Conservation (phyloP, 1,284 basidiomycete species). For the Chiua sp. region DNA sequence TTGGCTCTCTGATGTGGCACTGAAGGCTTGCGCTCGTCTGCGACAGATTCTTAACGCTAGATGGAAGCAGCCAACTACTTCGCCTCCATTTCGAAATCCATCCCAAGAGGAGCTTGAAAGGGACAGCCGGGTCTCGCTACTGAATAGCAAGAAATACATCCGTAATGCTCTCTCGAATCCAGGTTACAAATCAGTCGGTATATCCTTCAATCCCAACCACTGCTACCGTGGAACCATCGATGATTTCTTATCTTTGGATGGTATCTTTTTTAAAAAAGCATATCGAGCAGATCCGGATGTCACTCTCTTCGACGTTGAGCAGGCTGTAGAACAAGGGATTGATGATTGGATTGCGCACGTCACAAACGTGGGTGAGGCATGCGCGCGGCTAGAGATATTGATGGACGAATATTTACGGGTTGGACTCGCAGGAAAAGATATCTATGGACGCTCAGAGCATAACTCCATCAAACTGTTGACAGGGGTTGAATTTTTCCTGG, state of each 20-base stretch:
- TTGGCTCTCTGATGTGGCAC: conserved; percentile 11
- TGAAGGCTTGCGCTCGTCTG: conserved; percentile 1
- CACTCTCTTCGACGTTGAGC: conserved; percentile 41
- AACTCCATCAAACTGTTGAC: conserved; percentile 51
- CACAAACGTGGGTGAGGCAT: conserved; percentile 1
- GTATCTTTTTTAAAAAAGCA: conserved; percentile 12
- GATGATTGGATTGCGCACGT: conserved; percentile 34
- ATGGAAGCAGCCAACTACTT: background rate
- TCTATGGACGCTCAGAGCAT: too few species aligned
- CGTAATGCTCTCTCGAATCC: conserved; percentile 6
- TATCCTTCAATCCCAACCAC: conserved; percentile 16
- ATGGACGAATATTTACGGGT: conserved; percentile 31
- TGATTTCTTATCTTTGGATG: conserved; percentile 20
- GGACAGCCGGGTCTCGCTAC: conserved; percentile 25
- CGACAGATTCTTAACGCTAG: conserved; percentile 3
- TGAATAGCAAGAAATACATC: background rate
- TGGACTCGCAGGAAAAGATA: too few species aligned
- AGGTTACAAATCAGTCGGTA: background rate
- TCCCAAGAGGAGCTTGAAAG: conserved; percentile 23
- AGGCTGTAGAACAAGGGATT: conserved; percentile 28
- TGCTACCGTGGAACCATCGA: conserved; percentile 10
- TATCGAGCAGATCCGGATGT: conserved; percentile 13
- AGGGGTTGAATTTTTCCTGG: conserved; percentile 49
- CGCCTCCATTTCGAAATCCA: conserved; percentile 29
- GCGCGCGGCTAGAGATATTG: conserved; percentile 9